Base-by-base conservation (phyloP, 2,329 filamentous ascomycete genomes). In the Fusarium bactridioides region DNA sequence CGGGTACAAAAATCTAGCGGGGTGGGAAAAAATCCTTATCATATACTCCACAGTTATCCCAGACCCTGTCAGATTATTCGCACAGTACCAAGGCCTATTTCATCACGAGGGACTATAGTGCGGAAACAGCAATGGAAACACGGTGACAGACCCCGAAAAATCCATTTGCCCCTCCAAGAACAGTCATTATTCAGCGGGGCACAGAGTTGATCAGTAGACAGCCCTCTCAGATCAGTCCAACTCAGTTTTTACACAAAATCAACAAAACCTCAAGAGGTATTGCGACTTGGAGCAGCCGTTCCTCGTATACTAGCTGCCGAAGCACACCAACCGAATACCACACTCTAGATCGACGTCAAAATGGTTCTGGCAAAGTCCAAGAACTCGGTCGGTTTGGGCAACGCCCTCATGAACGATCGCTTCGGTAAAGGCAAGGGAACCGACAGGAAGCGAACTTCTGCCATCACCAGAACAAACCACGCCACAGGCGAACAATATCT, bases 371-470 rank as follows among this genome's bases (percentile, higher is more conserved):
- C 96, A 83, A 99, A 98, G 85, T 97, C 94, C 74, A 98, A 98
- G 83, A 97, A 95, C 84, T 89, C 91, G 78, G 94, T 98, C 78
- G 96, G 96, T 82, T 91, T 99, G 84, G 96, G 96, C 81, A 98
- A 98, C 85, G 91, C 93, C 84, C 90, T 99, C 81, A 99, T 99
- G 96, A 98, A 98, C 82, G 96, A 98, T 84, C 93, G 95, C 65
- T 98, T 98, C 83, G 94, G 95, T 79, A 97, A 96, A 84, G 93
- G 94, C 78, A 98, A 97, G 83, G 93, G 94, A 74, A 81, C 88
- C 57, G 93, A 95, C 81, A 91, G 94, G 81, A 95, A 94, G 83
- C 93, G 92, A 80, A 89, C 80, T 10, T 80, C 82, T 2, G 86
- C 83, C 55, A 85, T 90, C 67, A 87, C 86, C 29, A 90, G 93